Base-by-base conservation (phyloP, 768 basidiomycete species). In the Psilocybe cubensis region DNA sequence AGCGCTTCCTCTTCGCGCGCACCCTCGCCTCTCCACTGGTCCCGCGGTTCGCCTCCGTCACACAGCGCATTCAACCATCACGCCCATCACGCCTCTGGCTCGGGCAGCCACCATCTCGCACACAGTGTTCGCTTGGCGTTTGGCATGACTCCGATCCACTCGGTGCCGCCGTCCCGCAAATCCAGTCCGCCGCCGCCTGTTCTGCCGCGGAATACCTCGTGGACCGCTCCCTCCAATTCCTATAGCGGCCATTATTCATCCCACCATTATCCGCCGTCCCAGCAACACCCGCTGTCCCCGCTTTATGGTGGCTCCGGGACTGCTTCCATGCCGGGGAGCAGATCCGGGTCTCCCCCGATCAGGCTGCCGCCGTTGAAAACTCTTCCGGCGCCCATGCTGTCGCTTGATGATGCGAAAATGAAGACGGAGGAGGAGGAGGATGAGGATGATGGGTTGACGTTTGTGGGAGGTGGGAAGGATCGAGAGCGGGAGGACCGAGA, bases 41-140 rank as follows among this genome's bases (percentile, higher is more conserved):
- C 72, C 3, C 63, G 68, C 29, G 69, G 63, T 17, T 66, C 66
- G 8, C 63, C 74, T 10, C 64, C 69, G 0, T 54, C 67, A 1
- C 60, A n/a, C n/a, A n/a, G n/a, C n/a, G n/a, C n/a, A n/a, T n/a
- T n/a, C n/a, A n/a, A n/a, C 46, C 60, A 70, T 52, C 66, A 70
- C 44, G 52, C 60, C 27, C 61, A 59, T 27, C 63, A 66, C n/a
- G 53, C 41, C 57, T 66, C 51, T 29, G 25, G 46, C 70, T 66
- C 35, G 38, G 63, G 47, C 63, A 72, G 25, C 57, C 81, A 84
- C 57, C 86, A 91, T 66, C 82, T 96, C 33, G 92, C 91, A 3
- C 90, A 92, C 66, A 91, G 89, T 0, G 89, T 96, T 21, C 86
- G 91, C 35, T 79, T 88, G 28, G 94, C 94, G 46, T 97, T 97